phyloP scores from a whole-genome alignment of 139 green algal species.

The Coelastrella sp. region DNA sequence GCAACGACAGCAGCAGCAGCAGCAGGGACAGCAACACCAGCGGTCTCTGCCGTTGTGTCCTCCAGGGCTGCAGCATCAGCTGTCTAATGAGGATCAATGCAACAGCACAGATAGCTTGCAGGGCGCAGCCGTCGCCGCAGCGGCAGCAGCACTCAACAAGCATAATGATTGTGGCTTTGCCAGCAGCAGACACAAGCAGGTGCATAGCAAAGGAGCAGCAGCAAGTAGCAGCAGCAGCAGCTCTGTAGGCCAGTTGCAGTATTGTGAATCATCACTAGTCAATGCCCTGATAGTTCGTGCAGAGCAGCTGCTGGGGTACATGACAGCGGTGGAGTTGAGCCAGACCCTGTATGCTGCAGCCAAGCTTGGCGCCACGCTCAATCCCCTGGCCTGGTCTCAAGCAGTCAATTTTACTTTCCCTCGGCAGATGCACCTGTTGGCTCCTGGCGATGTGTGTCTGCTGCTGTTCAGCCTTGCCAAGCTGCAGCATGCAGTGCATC shows the following conservation, averaged over 20 bases:
- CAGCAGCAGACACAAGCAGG: neutral
- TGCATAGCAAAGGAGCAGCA: neutral
- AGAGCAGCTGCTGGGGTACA: slow-evolving; percentile 11
- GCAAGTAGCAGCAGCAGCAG: neutral
- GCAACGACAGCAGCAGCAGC: neutral
- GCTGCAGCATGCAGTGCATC: neutral
- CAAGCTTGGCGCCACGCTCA: neutral
- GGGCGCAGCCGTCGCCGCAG: no score
- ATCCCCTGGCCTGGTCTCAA: neutral
- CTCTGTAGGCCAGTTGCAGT: neutral
- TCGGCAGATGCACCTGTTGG: slow-evolving; percentile 18
- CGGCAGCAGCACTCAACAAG: no score
- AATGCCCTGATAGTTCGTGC: neutral
- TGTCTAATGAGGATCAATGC: neutral
- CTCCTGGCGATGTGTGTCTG: slow-evolving; percentile 26
- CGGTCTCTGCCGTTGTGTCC: no score
- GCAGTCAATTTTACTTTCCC: neutral
- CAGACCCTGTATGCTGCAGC: neutral
- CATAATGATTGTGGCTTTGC: neutral
- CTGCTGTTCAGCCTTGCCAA: slow-evolving; percentile 3
- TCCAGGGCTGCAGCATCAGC: neutral
- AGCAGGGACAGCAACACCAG: neutral
- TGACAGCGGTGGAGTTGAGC: slow-evolving; percentile 27
- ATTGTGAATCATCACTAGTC: neutral
- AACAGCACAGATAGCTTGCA: no score